Evolutionary conservation across 169 alveolate genomes (phyloP).

Genomic region (Plasmodium vivax): DNA sequence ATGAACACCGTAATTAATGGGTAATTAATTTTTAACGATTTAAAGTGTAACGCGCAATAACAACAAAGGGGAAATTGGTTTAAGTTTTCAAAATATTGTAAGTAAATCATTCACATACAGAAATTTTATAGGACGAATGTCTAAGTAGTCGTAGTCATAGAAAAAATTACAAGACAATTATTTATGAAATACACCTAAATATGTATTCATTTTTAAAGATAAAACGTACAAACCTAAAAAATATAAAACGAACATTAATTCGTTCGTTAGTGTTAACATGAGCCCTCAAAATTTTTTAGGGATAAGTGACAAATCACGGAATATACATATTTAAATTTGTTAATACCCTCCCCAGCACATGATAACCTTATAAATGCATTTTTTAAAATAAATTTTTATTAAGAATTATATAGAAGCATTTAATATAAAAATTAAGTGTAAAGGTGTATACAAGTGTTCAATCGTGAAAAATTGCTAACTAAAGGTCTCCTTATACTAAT

Average conservation of each 20-base stretch:
- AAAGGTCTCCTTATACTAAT: background rate
- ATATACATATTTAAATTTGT: background rate
- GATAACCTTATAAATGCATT: background rate
- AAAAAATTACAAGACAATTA: background rate
- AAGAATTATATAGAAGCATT: background rate
- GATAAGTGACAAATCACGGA: background rate
- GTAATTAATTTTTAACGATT: background rate
- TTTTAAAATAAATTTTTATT: background rate
- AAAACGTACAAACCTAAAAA: slow-evolving; percentile 1
- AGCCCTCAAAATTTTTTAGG: background rate
- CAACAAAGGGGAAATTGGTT: background rate
- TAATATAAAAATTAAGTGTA: background rate
- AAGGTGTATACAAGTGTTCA: background rate
- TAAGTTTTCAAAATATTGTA: background rate
- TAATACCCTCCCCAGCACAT: background rate
- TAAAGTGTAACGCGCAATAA: background rate
- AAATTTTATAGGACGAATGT: background rate
- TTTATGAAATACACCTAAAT: background rate
- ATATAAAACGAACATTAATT: background rate
- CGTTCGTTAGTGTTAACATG: background rate
- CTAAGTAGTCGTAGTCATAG: background rate
- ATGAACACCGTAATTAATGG: background rate
- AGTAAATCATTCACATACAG: background rate
- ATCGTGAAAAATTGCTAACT: background rate
- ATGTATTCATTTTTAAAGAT: background rate